phyloP scores from a whole-genome alignment of 805 yeast genomes.

The Wickerhamiella azyma region DNA sequence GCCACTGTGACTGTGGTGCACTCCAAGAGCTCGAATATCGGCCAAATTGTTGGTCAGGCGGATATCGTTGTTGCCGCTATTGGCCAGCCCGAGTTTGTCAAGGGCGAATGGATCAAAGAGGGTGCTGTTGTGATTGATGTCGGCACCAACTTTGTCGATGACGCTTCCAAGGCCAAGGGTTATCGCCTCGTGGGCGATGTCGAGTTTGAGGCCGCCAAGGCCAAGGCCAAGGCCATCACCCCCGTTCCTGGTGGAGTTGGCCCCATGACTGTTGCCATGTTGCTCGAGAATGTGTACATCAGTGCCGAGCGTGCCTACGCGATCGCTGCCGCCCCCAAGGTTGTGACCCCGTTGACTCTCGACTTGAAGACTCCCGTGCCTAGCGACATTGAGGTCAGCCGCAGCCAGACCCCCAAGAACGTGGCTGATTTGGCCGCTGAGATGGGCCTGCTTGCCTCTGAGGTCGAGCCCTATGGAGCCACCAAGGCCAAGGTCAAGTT shows the following conservation, averaged over 20 bases:
- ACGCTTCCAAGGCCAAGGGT: slow-evolving; percentile 61
- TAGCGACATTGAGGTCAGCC: slow-evolving; percentile 77
- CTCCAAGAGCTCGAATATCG: slow-evolving; percentile 52
- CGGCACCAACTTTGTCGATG: slow-evolving; percentile 83
- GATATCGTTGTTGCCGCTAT: slow-evolving; percentile 88
- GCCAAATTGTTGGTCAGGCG: slow-evolving; percentile 46
- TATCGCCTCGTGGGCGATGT: slow-evolving; percentile 88
- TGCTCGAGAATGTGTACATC: slow-evolving; percentile 64
- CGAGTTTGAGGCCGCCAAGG: slow-evolving; percentile 55
- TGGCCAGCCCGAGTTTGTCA: slow-evolving; percentile 71
- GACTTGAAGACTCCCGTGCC: slow-evolving; percentile 59
- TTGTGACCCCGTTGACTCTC: slow-evolving; percentile 43
- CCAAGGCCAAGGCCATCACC: slow-evolving; percentile 58
- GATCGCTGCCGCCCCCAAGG: slow-evolving; percentile 31
- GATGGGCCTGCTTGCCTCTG: slow-evolving; percentile 62
- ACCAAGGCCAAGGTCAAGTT: slow-evolving; percentile 80
- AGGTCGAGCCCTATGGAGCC: slow-evolving; percentile 78
- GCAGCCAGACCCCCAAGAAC: slow-evolving; percentile 77
- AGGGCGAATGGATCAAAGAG: slow-evolving; percentile 76
- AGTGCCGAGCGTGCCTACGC: slow-evolving; percentile 47
- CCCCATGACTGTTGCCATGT: slow-evolving; percentile 98
- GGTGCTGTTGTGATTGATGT: slow-evolving; percentile 86
- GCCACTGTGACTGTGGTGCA: slow-evolving; percentile 81
- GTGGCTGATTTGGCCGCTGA: slow-evolving; percentile 65
- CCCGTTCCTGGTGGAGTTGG: slow-evolving; percentile 99